A percentile compares a stretch with the other conserved stretches of the same genome.
phyloP scores from a whole-genome alignment of 2,329 filamentous ascomycete genomes.

The Diaporthe ilicicola region DNA sequence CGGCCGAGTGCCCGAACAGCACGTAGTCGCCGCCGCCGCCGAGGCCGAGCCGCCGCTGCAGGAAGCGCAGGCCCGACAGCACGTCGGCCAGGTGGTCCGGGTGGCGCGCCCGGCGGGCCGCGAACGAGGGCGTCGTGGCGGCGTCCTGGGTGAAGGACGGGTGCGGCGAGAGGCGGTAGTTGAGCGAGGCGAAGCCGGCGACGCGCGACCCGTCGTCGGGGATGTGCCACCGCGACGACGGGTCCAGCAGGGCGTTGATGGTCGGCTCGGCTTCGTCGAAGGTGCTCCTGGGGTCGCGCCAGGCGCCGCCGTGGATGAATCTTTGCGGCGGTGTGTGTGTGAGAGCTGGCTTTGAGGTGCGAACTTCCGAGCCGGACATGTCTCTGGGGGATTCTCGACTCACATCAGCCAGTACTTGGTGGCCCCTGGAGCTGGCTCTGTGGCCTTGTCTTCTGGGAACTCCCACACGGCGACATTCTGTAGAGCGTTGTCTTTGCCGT shows the following conservation, averaged over 20 bases:
- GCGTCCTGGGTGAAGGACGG: slow-evolving; percentile 56
- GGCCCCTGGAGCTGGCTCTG: not conserved
- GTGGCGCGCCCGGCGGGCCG: slow-evolving; percentile 57
- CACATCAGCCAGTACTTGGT: slow-evolving; percentile 34
- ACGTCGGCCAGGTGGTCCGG: slow-evolving; percentile 70
- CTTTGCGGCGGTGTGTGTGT: slow-evolving; percentile 32
- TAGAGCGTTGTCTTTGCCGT: slow-evolving; percentile 26
- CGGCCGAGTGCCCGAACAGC: slow-evolving; percentile 69
- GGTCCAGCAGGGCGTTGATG: slow-evolving; percentile 50
- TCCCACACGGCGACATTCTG: slow-evolving; percentile 34
- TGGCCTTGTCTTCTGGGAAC: slow-evolving; percentile 24
- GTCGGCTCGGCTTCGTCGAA: slow-evolving; percentile 55
- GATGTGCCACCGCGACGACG: slow-evolving; percentile 29
- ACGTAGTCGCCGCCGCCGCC: slow-evolving; percentile 54
- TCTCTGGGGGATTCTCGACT: not conserved
- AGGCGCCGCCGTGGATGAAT: slow-evolving; percentile 70
- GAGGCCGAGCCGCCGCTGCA: slow-evolving; percentile 47
- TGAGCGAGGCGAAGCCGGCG: slow-evolving; percentile 69
- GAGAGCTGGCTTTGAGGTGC: not conserved
- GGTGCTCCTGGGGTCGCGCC: slow-evolving; percentile 65
- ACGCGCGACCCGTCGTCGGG: slow-evolving; percentile 47
- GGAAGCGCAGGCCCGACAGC: slow-evolving; percentile 56
- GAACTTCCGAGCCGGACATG: not conserved
- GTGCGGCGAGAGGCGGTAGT: slow-evolving; percentile 69
- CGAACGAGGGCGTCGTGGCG: slow-evolving; percentile 43